Base-by-base conservation (phyloP, 768 basidiomycete species). In the Termitomyces heimii region DNA sequence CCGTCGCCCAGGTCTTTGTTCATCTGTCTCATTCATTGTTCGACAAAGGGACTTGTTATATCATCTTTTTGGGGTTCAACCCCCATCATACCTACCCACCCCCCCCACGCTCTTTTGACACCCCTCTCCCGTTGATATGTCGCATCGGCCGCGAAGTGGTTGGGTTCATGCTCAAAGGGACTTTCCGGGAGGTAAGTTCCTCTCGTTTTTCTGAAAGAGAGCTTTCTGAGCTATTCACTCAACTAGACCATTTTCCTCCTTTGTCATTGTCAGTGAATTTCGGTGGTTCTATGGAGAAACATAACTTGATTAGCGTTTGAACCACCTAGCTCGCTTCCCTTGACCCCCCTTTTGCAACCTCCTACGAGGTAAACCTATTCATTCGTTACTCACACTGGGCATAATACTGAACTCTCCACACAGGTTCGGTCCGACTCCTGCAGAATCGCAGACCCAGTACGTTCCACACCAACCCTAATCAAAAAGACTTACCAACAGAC, bases 251-350 rank as follows among this genome's bases (percentile, higher is more conserved):
- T n/a, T n/a, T n/a, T n/a, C n/a, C n/a, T n/a, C n/a, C n/a, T n/a
- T n/a, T n/a, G n/a, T n/a, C n/a, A n/a, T 10, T 56, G 60, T 62
- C 50, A 59, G 60, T 55, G 4, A n/a, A 12, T 24, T 39, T 46
- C 29, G 9, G n/a, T 42, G 13, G 1, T 32, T 29, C 1, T 5
- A 18, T 14, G 12, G 4, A 26, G 39, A 24, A 34, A 6, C 16
- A 9, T 9, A 1, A 3, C 35, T 32, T 37, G 26, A 22, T 37
- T 26, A 42, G n/a, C 50, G 35, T 40, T 39, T 20, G n/a, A 20
- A 28, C 6, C 26, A 26, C 24, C 13, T 40, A 52, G 37, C 13
- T n/a, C 37, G 7, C 5, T 20, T 9, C 26, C 26, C 4, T 24
- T 8, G 0, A 42, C 10, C 5, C 20, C 16, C 16, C 16, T 24